Conservation (phyloP, 2,329 filamentous ascomycete genomes). For the Talaromyces verruculosus region DNA sequence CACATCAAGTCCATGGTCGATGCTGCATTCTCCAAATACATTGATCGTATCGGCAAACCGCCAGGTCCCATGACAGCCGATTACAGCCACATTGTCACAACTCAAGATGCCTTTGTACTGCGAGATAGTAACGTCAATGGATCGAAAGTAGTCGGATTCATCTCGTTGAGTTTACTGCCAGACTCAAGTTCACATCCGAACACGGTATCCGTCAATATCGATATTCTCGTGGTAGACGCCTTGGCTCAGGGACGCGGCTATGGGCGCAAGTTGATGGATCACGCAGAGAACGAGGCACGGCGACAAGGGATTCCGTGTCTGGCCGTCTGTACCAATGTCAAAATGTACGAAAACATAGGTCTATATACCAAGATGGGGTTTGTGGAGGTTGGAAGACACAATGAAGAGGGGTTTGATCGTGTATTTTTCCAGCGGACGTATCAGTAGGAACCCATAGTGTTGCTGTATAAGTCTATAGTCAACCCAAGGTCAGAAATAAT, state of each 20-base stretch:
- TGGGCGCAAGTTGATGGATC: background rate
- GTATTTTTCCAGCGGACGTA: background rate
- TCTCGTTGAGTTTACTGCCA: background rate
- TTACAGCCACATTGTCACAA: conserved; percentile 3
- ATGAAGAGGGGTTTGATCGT: background rate
- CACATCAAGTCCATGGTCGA: background rate
- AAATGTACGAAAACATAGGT: background rate
- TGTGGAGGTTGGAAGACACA: background rate
- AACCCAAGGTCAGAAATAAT: background rate
- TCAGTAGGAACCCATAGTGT: background rate
- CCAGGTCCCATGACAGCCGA: conserved; percentile 2
- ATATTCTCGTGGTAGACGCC: conserved; percentile 5
- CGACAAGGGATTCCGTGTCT: background rate
- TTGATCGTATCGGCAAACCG: conserved; percentile 2
- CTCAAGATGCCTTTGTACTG: background rate
- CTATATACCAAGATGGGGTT: conserved; percentile 4
- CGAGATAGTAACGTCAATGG: background rate
- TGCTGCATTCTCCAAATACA: conserved; percentile 8
- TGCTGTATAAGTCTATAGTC: background rate
- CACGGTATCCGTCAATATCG: background rate
- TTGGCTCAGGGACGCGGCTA: background rate
- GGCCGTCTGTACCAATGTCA: background rate
- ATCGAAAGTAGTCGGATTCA: background rate
- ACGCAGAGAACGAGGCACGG: conserved; percentile 3
- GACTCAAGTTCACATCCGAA: background rate